Evolutionary conservation across 2,329 filamentous ascomycete species (phyloP).

Genomic region (Neospermospora avenae): DNA sequence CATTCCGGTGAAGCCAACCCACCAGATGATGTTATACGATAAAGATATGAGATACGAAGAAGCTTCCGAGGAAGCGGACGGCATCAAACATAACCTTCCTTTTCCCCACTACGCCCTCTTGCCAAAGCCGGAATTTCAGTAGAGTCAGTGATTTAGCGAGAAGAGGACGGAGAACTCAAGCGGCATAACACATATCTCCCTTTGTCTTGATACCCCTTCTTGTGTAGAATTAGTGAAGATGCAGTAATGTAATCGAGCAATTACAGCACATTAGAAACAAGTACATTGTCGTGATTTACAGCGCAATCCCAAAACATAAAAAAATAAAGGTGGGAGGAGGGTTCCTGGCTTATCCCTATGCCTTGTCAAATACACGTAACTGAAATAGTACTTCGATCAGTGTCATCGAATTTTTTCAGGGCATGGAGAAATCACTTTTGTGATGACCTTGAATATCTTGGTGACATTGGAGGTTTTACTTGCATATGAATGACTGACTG

Average conservation of each 20-base stretch:
- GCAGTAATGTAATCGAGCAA: constrained; percentile 8
- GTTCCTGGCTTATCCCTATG: too few species aligned
- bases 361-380: too few species aligned
- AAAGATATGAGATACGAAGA: not conserved
- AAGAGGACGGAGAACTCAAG: not conserved
- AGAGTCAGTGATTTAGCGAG: not conserved
- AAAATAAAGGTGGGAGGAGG: too few species aligned
- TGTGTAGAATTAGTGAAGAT: constrained; percentile 14
- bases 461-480: too few species aligned
- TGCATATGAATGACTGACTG: too few species aligned
- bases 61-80: not conserved
- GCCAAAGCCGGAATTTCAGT: not conserved
- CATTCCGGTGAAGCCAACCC: constrained; percentile 37
- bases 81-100: not conserved
- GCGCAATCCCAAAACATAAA: not conserved
- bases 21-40: not conserved
- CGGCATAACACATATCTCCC: constrained; percentile 9
- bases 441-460: too few species aligned
- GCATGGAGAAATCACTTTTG: too few species aligned
- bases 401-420: too few species aligned
- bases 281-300: constrained; percentile 13
- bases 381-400: too few species aligned
- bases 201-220: constrained; percentile 25
- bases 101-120: not conserved
- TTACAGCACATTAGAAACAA: constrained; percentile 7